Conservation (phyloP, 140 eudicot genomes). For the Ambrosia hybrid region DNA sequence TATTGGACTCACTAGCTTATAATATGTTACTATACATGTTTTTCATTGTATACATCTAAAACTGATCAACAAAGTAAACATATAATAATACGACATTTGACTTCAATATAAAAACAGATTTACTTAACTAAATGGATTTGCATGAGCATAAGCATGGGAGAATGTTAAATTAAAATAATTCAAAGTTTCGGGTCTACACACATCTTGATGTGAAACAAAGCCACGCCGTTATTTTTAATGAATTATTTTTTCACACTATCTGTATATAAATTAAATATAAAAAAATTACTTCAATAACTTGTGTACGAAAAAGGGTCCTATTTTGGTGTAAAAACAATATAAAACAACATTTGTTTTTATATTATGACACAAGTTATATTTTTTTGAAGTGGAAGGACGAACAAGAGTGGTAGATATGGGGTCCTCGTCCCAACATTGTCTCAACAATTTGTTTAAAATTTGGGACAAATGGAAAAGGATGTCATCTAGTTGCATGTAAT, state of each 20-base stretch:
- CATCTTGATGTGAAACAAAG: conserved; percentile 36
- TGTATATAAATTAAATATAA: background rate
- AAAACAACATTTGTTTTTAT: too few relatives aligned
- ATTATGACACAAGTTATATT: background rate
- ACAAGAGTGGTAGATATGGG: conserved; percentile 1
- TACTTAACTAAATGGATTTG: background rate
- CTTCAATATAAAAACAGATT: background rate
- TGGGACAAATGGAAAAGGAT: conserved; percentile 11
- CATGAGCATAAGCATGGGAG: conserved; percentile 18
- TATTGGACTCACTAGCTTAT: too few relatives aligned
- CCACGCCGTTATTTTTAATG: conserved; percentile 36
- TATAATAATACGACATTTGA: background rate
- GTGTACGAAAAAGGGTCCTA: background rate
- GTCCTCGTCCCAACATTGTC: background rate
- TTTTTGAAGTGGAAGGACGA: background rate
- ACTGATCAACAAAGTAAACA: too few relatives aligned
- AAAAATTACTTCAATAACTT: background rate
- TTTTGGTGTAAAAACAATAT: background rate
- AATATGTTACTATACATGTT: too few relatives aligned
- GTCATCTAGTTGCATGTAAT: conserved; percentile 6
- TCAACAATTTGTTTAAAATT: background rate
- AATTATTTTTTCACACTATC: background rate
- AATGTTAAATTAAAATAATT: conserved; percentile 31
- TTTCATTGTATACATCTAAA: too few relatives aligned
- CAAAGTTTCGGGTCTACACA: conserved; percentile 19